Conservation (phyloP, 306 rosid genomes). For the Prunus mongolica region DNA sequence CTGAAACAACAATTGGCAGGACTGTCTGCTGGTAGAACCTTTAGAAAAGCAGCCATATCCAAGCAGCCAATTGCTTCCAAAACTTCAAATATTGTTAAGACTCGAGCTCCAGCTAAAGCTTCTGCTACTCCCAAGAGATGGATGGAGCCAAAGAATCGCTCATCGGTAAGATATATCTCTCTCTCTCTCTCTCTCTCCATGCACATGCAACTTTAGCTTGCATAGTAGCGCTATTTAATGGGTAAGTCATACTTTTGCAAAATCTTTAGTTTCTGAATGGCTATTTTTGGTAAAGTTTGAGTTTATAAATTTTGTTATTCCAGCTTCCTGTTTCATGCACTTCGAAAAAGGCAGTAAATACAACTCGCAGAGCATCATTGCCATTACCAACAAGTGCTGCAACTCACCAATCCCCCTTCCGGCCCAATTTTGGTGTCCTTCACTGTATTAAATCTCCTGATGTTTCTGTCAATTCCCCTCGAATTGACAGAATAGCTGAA, state of each 20-base stretch:
- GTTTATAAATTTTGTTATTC: conserved; percentile 18
- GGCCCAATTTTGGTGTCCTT: conserved; percentile 42
- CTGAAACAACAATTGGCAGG: conserved; percentile 47
- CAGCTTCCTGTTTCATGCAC: conserved; percentile 55
- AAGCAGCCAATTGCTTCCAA: conserved; percentile 50
- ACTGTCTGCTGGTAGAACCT: conserved; percentile 35
- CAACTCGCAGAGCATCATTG: conserved; percentile 78
- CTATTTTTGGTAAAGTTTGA: conserved; percentile 20
- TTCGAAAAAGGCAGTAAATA: conserved; percentile 35
- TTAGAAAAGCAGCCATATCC: conserved; percentile 35
- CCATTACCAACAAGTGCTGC: conserved; percentile 53
- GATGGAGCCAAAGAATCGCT: conserved; percentile 45
- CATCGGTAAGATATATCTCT: conserved; percentile 46
- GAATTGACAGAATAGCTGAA: conserved; percentile 94
- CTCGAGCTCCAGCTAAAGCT: conserved; percentile 44
- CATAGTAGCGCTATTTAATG: too few species aligned
- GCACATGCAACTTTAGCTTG: background rate
- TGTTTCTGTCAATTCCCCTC: conserved; percentile 91
- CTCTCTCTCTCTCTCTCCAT: background rate
- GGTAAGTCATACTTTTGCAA: background rate
- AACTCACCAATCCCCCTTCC: conserved; percentile 36
- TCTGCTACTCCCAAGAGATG: conserved; percentile 48
- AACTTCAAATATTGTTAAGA: conserved; percentile 41
- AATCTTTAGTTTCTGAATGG: background rate
- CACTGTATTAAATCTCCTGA: conserved; percentile 64